Conservation (phyloP, 1,139 yeast species). For the Geotrichum bryndzae region DNA sequence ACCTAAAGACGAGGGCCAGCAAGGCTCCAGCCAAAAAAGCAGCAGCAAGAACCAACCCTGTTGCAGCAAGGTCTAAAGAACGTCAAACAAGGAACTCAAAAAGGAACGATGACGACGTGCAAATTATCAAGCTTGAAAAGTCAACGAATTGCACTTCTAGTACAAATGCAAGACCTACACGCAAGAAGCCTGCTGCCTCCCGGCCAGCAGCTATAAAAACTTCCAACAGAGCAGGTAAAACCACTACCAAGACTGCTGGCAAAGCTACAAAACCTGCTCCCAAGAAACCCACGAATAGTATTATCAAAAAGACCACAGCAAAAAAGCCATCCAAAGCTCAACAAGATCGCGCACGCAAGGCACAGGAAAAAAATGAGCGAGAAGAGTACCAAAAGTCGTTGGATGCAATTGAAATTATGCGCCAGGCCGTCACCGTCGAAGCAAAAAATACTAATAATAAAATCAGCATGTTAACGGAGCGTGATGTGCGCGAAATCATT, state of each 20-base stretch:
- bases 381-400: neutral
- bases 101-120: neutral
- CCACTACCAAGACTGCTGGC: neutral
- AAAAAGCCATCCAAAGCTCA: neutral
- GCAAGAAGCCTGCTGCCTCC: neutral
- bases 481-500: neutral
- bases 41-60: neutral
- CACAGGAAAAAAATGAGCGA: neutral
- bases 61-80: neutral
- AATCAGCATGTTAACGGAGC: neutral
- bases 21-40: neutral
- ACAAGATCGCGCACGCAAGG: neutral
- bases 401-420: neutral
- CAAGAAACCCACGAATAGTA: neutral
- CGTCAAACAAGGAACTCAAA: neutral
- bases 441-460: neutral
- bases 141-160: neutral
- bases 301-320: neutral
- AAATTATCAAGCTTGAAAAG: neutral
- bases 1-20: neutral
- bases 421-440: neutral
- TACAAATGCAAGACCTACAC: neutral
- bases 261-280: neutral
- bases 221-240: neutral
- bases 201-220: neutral